These are phyloP conservation scores for Oemleria cerasiformis DNA, from an alignment of 306 rosid genomes.

Conservation along the genomic window DNA sequence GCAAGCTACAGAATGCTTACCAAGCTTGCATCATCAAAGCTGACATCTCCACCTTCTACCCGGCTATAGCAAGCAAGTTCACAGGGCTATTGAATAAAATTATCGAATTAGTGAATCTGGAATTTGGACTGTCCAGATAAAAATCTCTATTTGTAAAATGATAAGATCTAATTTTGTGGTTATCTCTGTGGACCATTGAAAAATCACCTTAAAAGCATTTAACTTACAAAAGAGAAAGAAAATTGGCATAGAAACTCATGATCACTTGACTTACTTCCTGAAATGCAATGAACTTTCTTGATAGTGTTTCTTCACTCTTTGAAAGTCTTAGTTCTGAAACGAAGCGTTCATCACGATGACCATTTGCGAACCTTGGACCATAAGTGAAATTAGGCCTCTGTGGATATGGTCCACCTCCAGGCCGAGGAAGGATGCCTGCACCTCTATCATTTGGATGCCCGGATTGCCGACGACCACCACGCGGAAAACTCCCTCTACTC, in stretches of 20 bases:
- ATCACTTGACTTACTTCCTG: slow-evolving; percentile 38
- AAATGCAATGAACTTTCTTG: slow-evolving; percentile 50
- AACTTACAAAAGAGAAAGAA: background rate
- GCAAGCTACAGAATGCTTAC: slow-evolving; percentile 43
- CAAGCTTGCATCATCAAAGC: slow-evolving; percentile 80
- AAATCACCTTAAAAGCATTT: background rate
- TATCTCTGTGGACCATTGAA: background rate
- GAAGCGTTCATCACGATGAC: slow-evolving; percentile 75
- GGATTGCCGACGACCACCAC: slow-evolving; percentile 50
- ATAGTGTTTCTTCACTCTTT: slow-evolving; percentile 67
- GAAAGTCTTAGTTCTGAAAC: slow-evolving; percentile 81
- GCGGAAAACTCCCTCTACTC: slow-evolving; percentile 42
- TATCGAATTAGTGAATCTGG: slow-evolving; percentile 21
- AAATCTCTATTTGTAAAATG: background rate
- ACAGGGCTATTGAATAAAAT: slow-evolving; percentile 58
- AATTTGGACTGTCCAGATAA: background rate
- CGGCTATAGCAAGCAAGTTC: slow-evolving; percentile 90
- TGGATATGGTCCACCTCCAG: slow-evolving; percentile 89
- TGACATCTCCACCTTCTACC: slow-evolving; percentile 83
- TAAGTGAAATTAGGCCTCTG: slow-evolving; percentile 71
- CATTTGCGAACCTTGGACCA: slow-evolving; percentile 61
- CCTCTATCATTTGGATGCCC: slow-evolving; percentile 74
- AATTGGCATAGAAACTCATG: background rate
- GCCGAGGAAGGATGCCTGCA: slow-evolving; percentile 89
- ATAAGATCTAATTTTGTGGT: background rate